Evolutionary conservation across 345 rosid species (phyloP).

Genomic region (Raphanus raphanistrum): DNA sequence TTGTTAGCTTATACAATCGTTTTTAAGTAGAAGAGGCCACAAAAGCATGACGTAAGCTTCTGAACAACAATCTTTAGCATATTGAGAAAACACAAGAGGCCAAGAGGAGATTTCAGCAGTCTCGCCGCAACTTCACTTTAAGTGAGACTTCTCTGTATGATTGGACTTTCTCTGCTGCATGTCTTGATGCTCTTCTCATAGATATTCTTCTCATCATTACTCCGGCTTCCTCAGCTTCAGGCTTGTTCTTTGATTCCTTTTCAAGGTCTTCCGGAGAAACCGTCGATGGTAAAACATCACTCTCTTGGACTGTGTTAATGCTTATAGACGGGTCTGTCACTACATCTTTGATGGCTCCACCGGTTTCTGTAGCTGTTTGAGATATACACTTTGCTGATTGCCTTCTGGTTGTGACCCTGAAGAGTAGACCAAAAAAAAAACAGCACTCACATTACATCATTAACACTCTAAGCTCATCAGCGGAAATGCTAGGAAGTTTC

Average conservation of each 20-base stretch:
- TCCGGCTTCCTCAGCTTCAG: slow-evolving; percentile 39
- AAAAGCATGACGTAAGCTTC: slow-evolving; percentile 15
- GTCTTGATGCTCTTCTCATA: slow-evolving; percentile 59
- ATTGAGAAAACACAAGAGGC: background rate
- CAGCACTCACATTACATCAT: slow-evolving; percentile 16
- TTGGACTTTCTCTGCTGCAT: slow-evolving; percentile 63
- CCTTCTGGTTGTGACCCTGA: slow-evolving; percentile 41
- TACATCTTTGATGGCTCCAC: slow-evolving; percentile 19
- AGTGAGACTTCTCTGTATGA: slow-evolving; percentile 78
- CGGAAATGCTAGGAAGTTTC: background rate
- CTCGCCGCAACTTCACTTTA: slow-evolving; percentile 69
- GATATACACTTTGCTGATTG: slow-evolving; percentile 39
- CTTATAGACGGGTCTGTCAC: background rate
- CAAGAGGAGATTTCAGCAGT: slow-evolving; percentile 19
- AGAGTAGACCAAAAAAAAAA: slow-evolving; percentile 14
- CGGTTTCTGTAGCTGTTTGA: slow-evolving; percentile 14
- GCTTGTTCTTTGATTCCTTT: slow-evolving; percentile 25
- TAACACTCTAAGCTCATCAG: slow-evolving; percentile 2
- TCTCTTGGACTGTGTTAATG: slow-evolving; percentile 11
- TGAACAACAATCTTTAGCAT: slow-evolving; percentile 13
- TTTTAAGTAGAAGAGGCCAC: too few species aligned
- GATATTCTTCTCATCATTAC: slow-evolving; percentile 43
- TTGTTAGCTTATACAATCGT: too few species aligned
- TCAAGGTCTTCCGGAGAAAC: slow-evolving; percentile 7
- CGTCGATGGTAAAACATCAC: slow-evolving; percentile 1